These are phyloP conservation scores for Gillenia trifoliata DNA, from an alignment of 306 rosid species.

Conservation along the genomic window DNA sequence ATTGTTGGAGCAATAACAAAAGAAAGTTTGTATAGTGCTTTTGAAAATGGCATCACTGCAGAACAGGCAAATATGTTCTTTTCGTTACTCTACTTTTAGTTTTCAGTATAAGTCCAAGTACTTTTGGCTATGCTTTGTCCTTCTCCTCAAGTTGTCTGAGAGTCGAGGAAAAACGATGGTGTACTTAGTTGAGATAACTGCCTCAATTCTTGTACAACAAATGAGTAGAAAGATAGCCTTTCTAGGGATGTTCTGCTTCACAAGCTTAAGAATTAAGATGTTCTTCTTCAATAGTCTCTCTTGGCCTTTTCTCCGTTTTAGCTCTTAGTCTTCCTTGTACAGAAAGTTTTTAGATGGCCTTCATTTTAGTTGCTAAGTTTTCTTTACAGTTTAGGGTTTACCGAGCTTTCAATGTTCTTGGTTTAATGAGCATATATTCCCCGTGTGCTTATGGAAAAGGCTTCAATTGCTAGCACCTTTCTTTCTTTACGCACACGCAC, in stretches of 20 bases:
- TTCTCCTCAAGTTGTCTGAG: neutral
- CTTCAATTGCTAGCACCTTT: neutral
- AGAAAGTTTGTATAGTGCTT: conserved; percentile 92
- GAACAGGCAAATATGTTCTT: conserved; percentile 52
- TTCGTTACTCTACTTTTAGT: neutral
- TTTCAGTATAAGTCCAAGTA: neutral
- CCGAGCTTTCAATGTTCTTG: neutral
- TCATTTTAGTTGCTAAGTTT: too few relatives aligned
- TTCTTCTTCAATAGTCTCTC: neutral
- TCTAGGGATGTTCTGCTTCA: neutral
- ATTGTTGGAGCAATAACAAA: conserved; percentile 93
- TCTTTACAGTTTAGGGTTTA: too few relatives aligned
- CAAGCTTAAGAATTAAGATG: neutral
- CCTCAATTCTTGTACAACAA: neutral
- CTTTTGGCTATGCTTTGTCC: neutral
- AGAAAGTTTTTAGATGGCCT: neutral
- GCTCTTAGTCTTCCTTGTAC: neutral
- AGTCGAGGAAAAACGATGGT: neutral
- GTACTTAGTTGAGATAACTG: neutral
- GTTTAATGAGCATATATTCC: neutral
- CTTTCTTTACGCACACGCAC: neutral
- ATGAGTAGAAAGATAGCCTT: neutral
- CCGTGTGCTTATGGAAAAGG: neutral
- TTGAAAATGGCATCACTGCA: conserved; percentile 81
- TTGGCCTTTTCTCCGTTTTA: neutral